A percentile compares a stretch with the other conserved stretches of the same genome.
These are phyloP conservation scores for Phlebiopsis gigantea DNA, from an alignment of 768 basidiomycete species.

Conservation along the genomic window DNA sequence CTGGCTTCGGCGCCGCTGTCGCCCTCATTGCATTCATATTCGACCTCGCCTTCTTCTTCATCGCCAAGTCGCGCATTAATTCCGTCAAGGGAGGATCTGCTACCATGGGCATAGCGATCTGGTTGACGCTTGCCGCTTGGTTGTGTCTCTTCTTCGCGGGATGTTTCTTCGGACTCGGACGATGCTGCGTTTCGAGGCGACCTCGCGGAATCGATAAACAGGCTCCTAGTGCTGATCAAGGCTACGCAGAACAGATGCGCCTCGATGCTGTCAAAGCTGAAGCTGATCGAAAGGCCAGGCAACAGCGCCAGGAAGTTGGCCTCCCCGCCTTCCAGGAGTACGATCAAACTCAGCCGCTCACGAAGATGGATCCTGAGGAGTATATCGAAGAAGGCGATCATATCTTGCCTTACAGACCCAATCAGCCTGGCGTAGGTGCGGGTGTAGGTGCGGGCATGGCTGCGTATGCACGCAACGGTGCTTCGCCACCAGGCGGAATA, in stretches of 20 bases:
- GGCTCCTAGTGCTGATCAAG: conserved; percentile 18
- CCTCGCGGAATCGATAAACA: conserved; percentile 28
- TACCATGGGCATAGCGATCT: conserved; percentile 80
- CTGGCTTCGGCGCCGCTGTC: conserved; percentile 74
- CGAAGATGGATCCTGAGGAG: conserved; percentile 52
- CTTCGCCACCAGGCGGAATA: conserved; percentile 22
- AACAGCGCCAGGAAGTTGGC: conserved; percentile 55
- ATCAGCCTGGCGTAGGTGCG: conserved; percentile 18
- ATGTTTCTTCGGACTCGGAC: conserved; percentile 80
- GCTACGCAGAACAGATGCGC: conserved; percentile 62
- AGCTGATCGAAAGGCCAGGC: conserved; percentile 73
- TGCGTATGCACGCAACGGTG: conserved; percentile 18
- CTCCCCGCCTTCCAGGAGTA: conserved; percentile 73
- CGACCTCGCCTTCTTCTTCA: conserved; percentile 86
- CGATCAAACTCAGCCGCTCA: conserved; percentile 56
- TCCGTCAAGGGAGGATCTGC: conserved; percentile 67
- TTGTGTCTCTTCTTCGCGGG: conserved; percentile 85
- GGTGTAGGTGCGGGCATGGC: conserved; percentile 20
- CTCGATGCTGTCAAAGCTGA: conserved; percentile 85
- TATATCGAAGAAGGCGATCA: conserved; percentile 44
- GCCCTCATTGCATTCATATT: conserved; percentile 88
- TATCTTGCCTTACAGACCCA: conserved; percentile 14
- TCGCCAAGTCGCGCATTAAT: conserved; percentile 83
- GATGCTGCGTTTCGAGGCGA: conserved; percentile 73
- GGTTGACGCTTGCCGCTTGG: conserved; percentile 88